Base-by-base conservation (phyloP, 495 filamentous ascomycete species). In the Staphylotrichum longicolle region DNA sequence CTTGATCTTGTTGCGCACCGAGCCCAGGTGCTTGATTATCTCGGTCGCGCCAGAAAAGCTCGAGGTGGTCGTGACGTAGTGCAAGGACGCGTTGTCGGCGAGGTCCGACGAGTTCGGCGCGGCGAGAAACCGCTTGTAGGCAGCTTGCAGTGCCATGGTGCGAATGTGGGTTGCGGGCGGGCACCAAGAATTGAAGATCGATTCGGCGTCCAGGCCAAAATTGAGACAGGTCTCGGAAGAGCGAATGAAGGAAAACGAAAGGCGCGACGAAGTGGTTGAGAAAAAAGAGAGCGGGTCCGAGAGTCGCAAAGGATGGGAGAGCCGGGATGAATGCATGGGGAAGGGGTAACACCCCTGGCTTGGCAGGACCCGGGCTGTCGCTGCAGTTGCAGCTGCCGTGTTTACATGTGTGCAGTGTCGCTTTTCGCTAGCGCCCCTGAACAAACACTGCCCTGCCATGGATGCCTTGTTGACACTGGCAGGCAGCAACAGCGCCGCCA, bases 31-130 rank as follows among this genome's bases (percentile, higher is more conserved):
- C 74, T 87, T 90, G 71, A 91, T 72, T 68, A 98, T 90, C 10
- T 86, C 83, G 48, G 86, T 80, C 30, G 87, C 63, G 57, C 87
- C 83, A 54, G 83, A 82, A 65, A 93, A 75, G 62, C 84, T 86
- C 39, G 88, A 88, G 37, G 91, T 86, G n/a, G 91, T 93, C 51
- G 94, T 89, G 72, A 98, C 89, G 79, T 98, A 98, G 77, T 93
- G 85, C 69, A 96, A 78, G 45, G 91, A 85, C 60, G 90, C 88
- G 74, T 89, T 80, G 52, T 79, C 74, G 50, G 87, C 83, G 66
- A 98, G 79, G 15, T 82, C 79, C 45, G 81, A 80, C 53, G 86
- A 68, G 69, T 77, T 85, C 56, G 91, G 90, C 61, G 82, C 79
- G 68, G 83, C 82, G 52, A 96, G 83, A 74, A 93, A 96, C 71